Base-by-base conservation (phyloP, 108 stramenopile species). In the Nitzschia sp. region DNA sequence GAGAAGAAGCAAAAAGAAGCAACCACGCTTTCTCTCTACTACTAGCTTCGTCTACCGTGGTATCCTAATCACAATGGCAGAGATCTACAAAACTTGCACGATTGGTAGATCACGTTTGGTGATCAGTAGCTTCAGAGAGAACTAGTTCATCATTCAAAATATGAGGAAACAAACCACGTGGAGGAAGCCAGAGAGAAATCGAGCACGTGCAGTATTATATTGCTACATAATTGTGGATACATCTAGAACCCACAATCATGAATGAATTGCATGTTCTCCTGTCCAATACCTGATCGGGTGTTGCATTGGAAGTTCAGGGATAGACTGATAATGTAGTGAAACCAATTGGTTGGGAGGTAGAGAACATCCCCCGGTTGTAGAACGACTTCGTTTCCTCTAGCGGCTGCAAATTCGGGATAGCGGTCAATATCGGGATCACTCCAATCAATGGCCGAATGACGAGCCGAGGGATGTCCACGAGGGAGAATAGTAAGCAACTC, bases 221-320 rank as follows among this genome's bases (percentile, higher is more conserved):
- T 34, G 29, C 29, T 34, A 34, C 1, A 34, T 34, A 34, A 34
- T 34, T 5, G 29, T 34, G 29, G 29, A 34, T 34, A 34, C 3
- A 34, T 1, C 29, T 67, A 69, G 66, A 86, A 86, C 12, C 86
- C 86, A 65, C 86, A 86, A 10, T 76, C 50, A 19, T 71, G 46
- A 50, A 80, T 84, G 29, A 52, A 46, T 14, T 73, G 38, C 46
- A 68, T 55, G 40, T 71, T 78, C 43, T 82, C 80, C 25, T 73
- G 42, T n/a, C 68, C 73, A n/a, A 84, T 80, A 10, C 93, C 93
- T 10, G 84, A 86, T 48, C 95, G 72, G 25, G 96, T 88, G 72
- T 97, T 98, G 83, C 96, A 97, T 77, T 98, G 98, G 67, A 81
- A 93, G 73, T 98, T 98, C 43, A 95, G 65, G 41, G 88, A 87